Conservation (phyloP, 176 grass and related monocot genomes). For the Musa acuminata region DNA sequence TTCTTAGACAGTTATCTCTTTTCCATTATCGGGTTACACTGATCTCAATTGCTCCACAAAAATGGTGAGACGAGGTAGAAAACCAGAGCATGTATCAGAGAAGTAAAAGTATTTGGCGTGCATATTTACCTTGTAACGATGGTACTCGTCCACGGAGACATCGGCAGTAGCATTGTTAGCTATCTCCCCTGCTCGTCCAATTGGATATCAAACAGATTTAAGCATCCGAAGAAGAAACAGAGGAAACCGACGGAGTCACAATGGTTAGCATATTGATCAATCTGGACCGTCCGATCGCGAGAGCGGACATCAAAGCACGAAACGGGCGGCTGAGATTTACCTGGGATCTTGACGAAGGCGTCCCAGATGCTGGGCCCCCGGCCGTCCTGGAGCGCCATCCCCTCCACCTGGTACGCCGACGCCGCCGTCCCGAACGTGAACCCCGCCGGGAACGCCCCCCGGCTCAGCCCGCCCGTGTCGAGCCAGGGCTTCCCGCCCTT, state of each 20-base stretch:
- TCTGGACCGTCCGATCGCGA: too few species aligned
- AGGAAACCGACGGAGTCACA: background rate
- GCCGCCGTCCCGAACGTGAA: slow-evolving; percentile 20
- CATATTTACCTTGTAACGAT: slow-evolving; percentile 13
- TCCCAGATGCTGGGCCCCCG: slow-evolving; percentile 21
- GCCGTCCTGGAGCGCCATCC: slow-evolving; percentile 20
- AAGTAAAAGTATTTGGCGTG: background rate
- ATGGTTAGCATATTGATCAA: too few species aligned
- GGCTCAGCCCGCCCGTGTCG: slow-evolving; percentile 17
- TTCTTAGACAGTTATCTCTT: too few species aligned
- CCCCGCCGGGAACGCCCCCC: slow-evolving; percentile 11
- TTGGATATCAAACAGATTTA: background rate
- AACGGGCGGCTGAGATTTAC: background rate
- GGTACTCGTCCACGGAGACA: slow-evolving; percentile 18
- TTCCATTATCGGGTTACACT: too few species aligned
- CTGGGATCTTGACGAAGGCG: slow-evolving; percentile 7
- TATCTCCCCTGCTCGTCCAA: slow-evolving; percentile 13
- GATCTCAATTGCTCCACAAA: too few species aligned
- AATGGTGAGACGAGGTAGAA: too few species aligned
- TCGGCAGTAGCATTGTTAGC: slow-evolving; percentile 21
- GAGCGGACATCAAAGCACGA: background rate
- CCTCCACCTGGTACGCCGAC: slow-evolving; percentile 21
- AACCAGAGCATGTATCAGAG: background rate
- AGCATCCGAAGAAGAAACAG: background rate
- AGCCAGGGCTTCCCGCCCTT: background rate